Conservation (phyloP, 2,329 filamentous ascomycete genomes). For the Penicillium palitans region DNA sequence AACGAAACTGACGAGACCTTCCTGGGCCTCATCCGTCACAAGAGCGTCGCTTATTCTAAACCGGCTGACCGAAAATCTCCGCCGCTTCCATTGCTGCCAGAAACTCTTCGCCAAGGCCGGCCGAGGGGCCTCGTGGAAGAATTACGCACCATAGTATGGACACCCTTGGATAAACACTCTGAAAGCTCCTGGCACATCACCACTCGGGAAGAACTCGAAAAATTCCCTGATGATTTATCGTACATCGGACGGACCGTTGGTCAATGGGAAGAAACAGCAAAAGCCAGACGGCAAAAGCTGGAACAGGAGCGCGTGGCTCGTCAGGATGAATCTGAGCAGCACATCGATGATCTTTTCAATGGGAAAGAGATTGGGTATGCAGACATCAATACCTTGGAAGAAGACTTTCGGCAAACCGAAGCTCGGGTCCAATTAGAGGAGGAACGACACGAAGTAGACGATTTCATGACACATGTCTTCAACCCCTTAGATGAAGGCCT, state of each 20-base stretch:
- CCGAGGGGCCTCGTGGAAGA: slow-evolving; percentile 32
- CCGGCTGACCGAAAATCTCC: slow-evolving; percentile 29
- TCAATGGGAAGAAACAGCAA: slow-evolving; percentile 50
- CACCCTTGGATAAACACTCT: slow-evolving; percentile 35
- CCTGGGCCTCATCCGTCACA: slow-evolving; percentile 49
- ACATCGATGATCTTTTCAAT: slow-evolving; percentile 57
- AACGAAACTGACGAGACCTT: slow-evolving; percentile 48
- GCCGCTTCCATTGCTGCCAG: slow-evolving; percentile 33
- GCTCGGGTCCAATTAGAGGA: slow-evolving; percentile 54
- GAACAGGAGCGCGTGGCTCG: slow-evolving; percentile 52
- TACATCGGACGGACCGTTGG: slow-evolving; percentile 45
- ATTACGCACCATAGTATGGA: slow-evolving; percentile 38
- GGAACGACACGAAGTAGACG: slow-evolving; percentile 53
- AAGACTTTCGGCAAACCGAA: slow-evolving; percentile 56
- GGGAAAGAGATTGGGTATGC: slow-evolving; percentile 59
- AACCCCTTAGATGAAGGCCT: slow-evolving; percentile 51
- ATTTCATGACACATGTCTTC: slow-evolving; percentile 53
- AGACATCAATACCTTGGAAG: slow-evolving; percentile 56
- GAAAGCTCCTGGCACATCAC: slow-evolving; percentile 37
- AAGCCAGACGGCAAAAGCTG: slow-evolving; percentile 46
- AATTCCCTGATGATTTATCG: slow-evolving; percentile 44
- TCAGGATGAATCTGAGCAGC: slow-evolving; percentile 54
- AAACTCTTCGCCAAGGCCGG: slow-evolving; percentile 34
- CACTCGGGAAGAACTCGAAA: slow-evolving; percentile 36
- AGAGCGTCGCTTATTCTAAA: slow-evolving; percentile 44